phyloP scores from a whole-genome alignment of 805 yeast species.

The Millerozyma acaciae region DNA sequence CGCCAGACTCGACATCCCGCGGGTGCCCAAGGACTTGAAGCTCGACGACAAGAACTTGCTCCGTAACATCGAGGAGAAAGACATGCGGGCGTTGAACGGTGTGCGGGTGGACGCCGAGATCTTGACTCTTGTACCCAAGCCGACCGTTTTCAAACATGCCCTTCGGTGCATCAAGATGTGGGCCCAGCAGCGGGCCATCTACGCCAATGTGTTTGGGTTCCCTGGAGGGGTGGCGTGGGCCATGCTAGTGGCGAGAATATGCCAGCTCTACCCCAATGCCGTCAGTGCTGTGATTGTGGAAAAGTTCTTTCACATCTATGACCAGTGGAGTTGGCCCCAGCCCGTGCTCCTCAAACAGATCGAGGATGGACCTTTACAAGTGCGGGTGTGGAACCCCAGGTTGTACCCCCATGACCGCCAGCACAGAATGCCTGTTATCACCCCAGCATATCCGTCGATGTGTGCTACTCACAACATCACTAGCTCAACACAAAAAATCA shows the following conservation, averaged over 20 bases:
- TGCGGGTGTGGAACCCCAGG: conserved; percentile 94
- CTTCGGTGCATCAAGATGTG: conserved; percentile 89
- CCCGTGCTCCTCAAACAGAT: conserved; percentile 90
- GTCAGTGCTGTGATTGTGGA: conserved; percentile 88
- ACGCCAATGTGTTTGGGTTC: conserved; percentile 93
- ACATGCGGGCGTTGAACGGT: conserved; percentile 86
- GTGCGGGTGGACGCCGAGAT: conserved; percentile 97
- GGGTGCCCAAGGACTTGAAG: conserved; percentile 71
- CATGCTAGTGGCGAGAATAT: conserved; percentile 95
- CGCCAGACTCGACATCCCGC: conserved; percentile 79
- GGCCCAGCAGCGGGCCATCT: conserved; percentile 94
- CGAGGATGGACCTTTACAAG: conserved; percentile 96
- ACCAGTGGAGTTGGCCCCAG: conserved; percentile 98
- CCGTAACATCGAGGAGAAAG: conserved; percentile 86
- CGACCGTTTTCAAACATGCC: conserved; percentile 88
- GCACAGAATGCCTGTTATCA: conserved; percentile 95
- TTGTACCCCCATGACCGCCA: conserved; percentile 83
- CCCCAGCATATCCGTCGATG: conserved; percentile 98
- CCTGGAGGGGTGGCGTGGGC: conserved; percentile 99
- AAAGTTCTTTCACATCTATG: conserved; percentile 79
- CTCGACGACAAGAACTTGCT: conserved; percentile 81
- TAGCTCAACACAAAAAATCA: conserved; percentile 78
- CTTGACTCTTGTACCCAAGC: conserved; percentile 83
- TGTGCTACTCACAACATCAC: conserved; percentile 97
- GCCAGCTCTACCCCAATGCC: conserved; percentile 95